A percentile compares a stretch with the other conserved stretches of the same genome.
Conservation (phyloP, 441 rosid species). For the Arabidopsis lyrata region DNA sequence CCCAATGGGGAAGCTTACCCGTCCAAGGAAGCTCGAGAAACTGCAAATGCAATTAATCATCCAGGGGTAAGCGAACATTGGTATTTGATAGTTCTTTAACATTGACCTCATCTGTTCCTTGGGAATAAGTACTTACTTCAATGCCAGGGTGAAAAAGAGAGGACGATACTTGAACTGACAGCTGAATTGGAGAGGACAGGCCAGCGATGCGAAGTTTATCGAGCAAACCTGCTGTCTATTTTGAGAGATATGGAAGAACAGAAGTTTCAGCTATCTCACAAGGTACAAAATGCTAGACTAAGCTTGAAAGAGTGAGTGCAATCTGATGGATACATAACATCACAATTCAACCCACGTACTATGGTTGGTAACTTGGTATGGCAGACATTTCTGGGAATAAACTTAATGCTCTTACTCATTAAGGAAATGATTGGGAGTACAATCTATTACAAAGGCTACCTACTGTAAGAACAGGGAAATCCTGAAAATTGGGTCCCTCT, state of each 20-base stretch:
- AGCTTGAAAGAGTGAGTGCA: constrained; percentile 71
- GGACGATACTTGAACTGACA: constrained; percentile 57
- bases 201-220: constrained; percentile 69
- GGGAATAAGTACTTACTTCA: constrained; percentile 27
- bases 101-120: constrained; percentile 11
- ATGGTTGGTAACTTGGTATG: not conserved
- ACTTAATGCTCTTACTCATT: constrained; percentile 10
- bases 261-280: constrained; percentile 73
- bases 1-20: constrained; percentile 52
- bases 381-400: constrained; percentile 18
- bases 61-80: constrained; percentile 54
- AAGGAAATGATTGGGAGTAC: constrained; percentile 27
- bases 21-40: constrained; percentile 51
- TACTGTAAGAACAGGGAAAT: constrained; percentile 31
- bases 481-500: constrained; percentile 18
- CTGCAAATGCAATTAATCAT: constrained; percentile 45
- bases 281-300: constrained; percentile 76
- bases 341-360: constrained; percentile 2
- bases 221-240: constrained; percentile 65
- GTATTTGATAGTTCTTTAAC: constrained; percentile 21
- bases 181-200: constrained; percentile 65
- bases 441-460: constrained; percentile 32
- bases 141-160: constrained; percentile 70
- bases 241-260: constrained; percentile 80
- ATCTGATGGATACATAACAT: constrained; percentile 38